Evolutionary conservation across 23 red algal genomes (phyloP), one percentile per base, ranked within the genome.

Genomic region (Cyanidium caldarium): DNA sequence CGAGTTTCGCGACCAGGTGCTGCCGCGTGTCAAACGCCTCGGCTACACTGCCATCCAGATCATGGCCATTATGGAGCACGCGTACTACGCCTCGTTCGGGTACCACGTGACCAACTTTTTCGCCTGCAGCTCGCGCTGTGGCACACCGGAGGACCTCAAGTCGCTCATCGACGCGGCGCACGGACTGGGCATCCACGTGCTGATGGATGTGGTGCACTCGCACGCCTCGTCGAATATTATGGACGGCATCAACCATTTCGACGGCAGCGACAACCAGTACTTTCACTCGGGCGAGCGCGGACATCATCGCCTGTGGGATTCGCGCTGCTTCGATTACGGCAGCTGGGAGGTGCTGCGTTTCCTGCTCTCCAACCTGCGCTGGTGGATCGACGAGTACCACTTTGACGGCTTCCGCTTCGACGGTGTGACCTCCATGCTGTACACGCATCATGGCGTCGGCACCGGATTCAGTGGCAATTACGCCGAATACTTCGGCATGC

Each of bases 41-140:
- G 92, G 92, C 7, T 98, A 89, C 45, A 98, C 77, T 39, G 85
- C 92, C 13, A 77, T 98, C 30, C 92, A 98, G 75, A 82, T 98
- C 33, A 98, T 98, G 92, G 92, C 92, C 35, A 87, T 98, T 38
- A 98, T 98, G 92, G 92, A 98, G 75, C 92, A 98, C 75, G 80
- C 92, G 5, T 98, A 98, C 69, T 98, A 98, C 57, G 92, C 80
- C 3, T 85, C 79, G 12, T 98, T 98, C 73, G 92, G 92, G 1
- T 98, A 98, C 69, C 92, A 98, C 70, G 92, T 98, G 29, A 98
- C 92, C 37, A 98, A 98, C 82, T 98, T 98, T 73, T 98, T 98
- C 41, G 92, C 92, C 26, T 73, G 83, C 45, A 77, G 45, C 30
- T 75, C 68, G 40, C 66, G 92, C n/a, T 82, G 44, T 26, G 92